Evolutionary conservation across 2,329 filamentous ascomycete species (phyloP).

Genomic region (Fusarium neocosmosporiellum): DNA sequence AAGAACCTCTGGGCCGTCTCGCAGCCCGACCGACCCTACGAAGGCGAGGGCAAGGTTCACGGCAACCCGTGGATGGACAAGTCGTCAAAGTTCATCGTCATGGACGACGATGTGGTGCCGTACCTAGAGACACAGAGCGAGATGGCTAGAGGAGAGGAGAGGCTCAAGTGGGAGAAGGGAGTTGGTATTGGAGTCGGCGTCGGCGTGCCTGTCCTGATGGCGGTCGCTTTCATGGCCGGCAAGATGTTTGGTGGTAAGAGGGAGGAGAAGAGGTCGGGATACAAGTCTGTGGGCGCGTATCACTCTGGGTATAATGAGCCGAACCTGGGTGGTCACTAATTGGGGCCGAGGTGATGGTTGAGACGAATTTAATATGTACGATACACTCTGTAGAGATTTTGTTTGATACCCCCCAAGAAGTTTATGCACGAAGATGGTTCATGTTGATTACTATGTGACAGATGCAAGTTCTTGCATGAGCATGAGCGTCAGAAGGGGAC

Average conservation of each 20-base stretch:
- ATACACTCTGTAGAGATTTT: slow-evolving; percentile 11
- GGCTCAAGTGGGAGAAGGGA: slow-evolving; percentile 10
- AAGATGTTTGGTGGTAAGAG: slow-evolving; percentile 7
- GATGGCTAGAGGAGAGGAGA: not conserved
- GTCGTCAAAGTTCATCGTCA: slow-evolving; percentile 28
- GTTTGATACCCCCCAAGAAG: slow-evolving; percentile 11
- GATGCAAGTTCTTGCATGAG: slow-evolving; percentile 1
- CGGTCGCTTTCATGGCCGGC: slow-evolving; percentile 9
- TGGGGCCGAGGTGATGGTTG: not conserved
- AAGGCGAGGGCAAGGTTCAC: slow-evolving; percentile 15
- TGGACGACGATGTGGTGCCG: slow-evolving; percentile 16
- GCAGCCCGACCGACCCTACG: slow-evolving; percentile 15
- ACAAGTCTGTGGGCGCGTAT: slow-evolving; percentile 23
- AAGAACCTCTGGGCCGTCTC: slow-evolving; percentile 26
- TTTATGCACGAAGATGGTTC: slow-evolving; percentile 3
- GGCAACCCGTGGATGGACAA: slow-evolving; percentile 17
- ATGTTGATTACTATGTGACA: not conserved
- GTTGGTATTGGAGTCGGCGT: slow-evolving; percentile 25
- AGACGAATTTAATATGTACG: slow-evolving; percentile 8
- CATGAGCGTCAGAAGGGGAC: not conserved
- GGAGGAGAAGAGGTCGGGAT: slow-evolving; percentile 17
- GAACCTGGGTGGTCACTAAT: slow-evolving; percentile 20
- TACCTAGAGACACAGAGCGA: slow-evolving; percentile 18
- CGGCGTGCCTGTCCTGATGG: slow-evolving; percentile 12
- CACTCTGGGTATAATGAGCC: slow-evolving; percentile 24